Base-by-base conservation (phyloP, 495 filamentous ascomycete genomes). In the Barbatosphaeria neglecta region DNA sequence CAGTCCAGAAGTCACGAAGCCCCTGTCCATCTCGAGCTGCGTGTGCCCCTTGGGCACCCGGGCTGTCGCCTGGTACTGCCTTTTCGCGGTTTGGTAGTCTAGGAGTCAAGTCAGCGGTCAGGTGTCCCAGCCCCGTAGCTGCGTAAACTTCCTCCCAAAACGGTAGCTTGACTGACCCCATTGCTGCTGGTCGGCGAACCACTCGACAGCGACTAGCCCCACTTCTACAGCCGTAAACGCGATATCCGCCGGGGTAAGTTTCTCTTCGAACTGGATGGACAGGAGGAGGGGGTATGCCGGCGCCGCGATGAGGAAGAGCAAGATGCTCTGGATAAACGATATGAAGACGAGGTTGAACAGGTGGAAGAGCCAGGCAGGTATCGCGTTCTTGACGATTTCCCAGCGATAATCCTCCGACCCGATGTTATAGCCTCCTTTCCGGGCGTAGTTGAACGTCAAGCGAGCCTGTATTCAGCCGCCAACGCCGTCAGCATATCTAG, bases 361-460 rank as follows among this genome's bases (percentile, higher is more conserved):
- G 64, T 86, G 85, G 65, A 93, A 93, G 13, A 81, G 54, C 22
- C 69, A 65, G 35, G 54, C 56, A 20, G 62, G 64, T 15, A 71
- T 45, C n/a, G 59, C 44, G n/a, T 50, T 55, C 35, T 66, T 71
- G 35, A 77, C 43, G 41, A 77, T 67, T 19, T 59, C 60, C 74
- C 90, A 96, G 60, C 93, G 78, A 62, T 99, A 99, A 64, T 99
- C 93, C 63, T 99, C 90, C 10, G 78, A 81, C 23, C 92, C 90
- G 48, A 87, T 72, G 20, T 68, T 64, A 61, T 97, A 99, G 16
- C 93, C 93, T 17, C 93, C 93, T 63, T 86, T 93, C 43, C 93
- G 84, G 84, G 85, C 95, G 63, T 95, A 99, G 66, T 99, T 99
- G 76, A 75, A 96, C 2, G 92, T 94, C 58, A 99, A 68, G 33